Conservation (phyloP, 768 basidiomycete species). For the Tylopilus plumbeoviolaceoides region DNA sequence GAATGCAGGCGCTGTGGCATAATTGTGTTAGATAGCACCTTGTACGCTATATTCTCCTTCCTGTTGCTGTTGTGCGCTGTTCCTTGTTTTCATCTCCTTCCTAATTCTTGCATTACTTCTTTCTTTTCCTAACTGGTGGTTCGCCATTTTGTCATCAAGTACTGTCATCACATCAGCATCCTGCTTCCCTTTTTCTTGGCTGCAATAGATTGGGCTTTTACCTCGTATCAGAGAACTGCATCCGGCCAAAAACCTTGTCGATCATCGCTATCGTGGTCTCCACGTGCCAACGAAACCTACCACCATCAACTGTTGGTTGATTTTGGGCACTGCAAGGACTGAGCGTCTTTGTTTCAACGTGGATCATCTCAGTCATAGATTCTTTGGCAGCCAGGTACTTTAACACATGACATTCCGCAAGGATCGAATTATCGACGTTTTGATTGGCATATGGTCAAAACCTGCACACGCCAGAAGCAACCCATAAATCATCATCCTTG, state of each 20-base stretch:
- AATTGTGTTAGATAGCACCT: slow-evolving; percentile 16
- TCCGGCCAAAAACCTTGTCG: not conserved
- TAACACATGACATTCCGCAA: not conserved
- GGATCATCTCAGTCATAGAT: not conserved
- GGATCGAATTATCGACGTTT: no score
- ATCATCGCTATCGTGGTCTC: slow-evolving; percentile 1
- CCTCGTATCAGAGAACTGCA: not conserved
- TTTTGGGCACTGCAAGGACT: not conserved
- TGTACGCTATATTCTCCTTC: slow-evolving; percentile 18
- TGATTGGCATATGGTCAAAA: no score
- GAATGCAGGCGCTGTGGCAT: slow-evolving; percentile 6
- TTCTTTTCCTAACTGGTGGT: not conserved
- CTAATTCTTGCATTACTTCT: not conserved
- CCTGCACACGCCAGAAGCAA: not conserved
- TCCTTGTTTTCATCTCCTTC: slow-evolving; percentile 2
- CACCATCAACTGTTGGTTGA: not conserved
- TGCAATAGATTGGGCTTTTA: slow-evolving; percentile 6
- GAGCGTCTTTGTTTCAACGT: not conserved
- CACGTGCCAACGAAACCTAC: slow-evolving; percentile 7
- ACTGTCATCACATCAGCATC: slow-evolving; percentile 6
- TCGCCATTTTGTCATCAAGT: not conserved
- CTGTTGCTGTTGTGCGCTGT: slow-evolving; percentile 5
- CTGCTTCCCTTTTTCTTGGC: not conserved
- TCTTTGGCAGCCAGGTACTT: not conserved
- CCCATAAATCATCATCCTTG: no score